Percentiles rank a stretch among this genome's conserved stretches.
Evolutionary conservation across 352 stramenopile species (phyloP).

Genomic region (Phytophthora gonapodyides): DNA sequence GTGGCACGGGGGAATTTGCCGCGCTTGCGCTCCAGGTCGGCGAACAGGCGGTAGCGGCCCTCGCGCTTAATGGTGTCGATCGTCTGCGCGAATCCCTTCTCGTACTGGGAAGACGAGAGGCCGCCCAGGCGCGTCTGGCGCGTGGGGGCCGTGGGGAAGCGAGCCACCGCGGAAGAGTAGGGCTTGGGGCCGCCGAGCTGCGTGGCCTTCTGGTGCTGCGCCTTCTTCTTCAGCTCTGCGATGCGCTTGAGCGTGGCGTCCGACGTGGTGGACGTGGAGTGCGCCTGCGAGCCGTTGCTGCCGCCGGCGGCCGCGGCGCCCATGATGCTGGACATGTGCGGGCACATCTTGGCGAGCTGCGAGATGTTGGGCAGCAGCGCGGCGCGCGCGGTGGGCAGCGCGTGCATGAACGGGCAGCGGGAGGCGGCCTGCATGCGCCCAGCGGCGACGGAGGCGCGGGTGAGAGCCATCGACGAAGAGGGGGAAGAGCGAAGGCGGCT

Average conservation of each 20-base stretch:
- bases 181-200: constrained; percentile 32
- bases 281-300: constrained; percentile 58
- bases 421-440: constrained; percentile 73
- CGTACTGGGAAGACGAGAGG: constrained; percentile 62
- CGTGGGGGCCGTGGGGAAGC: constrained; percentile 61
- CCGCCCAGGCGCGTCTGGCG: constrained; percentile 67
- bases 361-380: constrained; percentile 86
- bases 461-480: constrained; percentile 58
- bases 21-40: constrained; percentile 86
- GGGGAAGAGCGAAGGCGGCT: constrained; percentile 1
- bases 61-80: constrained; percentile 87
- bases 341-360: constrained; percentile 84
- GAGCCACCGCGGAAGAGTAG: constrained; percentile 51
- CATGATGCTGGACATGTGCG: constrained; percentile 88
- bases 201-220: constrained; percentile 46
- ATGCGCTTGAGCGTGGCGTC: constrained; percentile 78
- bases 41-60: constrained; percentile 88
- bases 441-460: constrained; percentile 67
- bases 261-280: constrained; percentile 55
- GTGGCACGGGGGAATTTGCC: constrained; percentile 83
- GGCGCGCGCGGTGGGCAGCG: constrained; percentile 68
- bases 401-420: constrained; percentile 86
- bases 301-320: constrained; percentile 51
- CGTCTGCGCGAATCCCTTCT: constrained; percentile 72
- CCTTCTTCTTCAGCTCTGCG: constrained; percentile 65